These are phyloP conservation scores for Blepharisma japonicum DNA, from an alignment of 73 alveolate genomes.

Conservation along the genomic window DNA sequence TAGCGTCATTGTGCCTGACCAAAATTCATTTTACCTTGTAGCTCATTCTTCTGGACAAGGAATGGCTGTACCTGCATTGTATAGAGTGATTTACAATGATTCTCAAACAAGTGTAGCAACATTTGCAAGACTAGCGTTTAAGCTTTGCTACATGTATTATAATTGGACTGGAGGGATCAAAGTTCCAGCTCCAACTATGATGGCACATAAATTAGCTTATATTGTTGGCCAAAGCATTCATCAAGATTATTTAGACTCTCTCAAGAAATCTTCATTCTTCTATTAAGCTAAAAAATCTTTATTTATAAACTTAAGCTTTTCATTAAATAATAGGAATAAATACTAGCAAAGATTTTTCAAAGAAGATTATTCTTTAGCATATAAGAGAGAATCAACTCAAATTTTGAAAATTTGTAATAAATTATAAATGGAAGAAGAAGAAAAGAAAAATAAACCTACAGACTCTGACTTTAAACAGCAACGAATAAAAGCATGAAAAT, in stretches of 20 bases:
- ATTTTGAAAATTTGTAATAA: too few relatives aligned
- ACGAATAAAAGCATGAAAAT: conserved; percentile 85
- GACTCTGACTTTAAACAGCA: conserved; percentile 72
- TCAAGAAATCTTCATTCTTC: too few relatives aligned
- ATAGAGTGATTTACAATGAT: background rate
- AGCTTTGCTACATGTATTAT: conserved; percentile 59
- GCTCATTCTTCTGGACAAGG: conserved; percentile 7
- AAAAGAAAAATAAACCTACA: conserved; percentile 36
- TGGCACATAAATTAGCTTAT: conserved; percentile 65
- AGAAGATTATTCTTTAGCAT: too few relatives aligned
- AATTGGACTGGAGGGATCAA: conserved; percentile 73
- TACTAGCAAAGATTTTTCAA: too few relatives aligned
- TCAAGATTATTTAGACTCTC: too few relatives aligned
- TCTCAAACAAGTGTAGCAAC: background rate
- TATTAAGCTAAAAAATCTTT: too few relatives aligned
- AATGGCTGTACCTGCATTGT: conserved; percentile 27
- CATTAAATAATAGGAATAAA: too few relatives aligned
- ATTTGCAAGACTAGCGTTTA: conserved; percentile 44
- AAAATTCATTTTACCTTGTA: conserved; percentile 5
- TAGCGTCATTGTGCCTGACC: background rate
- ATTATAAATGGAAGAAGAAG: too few relatives aligned
- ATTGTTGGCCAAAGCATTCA: conserved; percentile 21
- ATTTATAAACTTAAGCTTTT: too few relatives aligned
- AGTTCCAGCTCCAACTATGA: conserved; percentile 62
- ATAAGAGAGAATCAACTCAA: too few relatives aligned